A percentile compares a stretch with the other conserved stretches of the same genome.
Evolutionary conservation across 176 grass and related monocot species (phyloP).

Genomic region (Musa schizocarpa): DNA sequence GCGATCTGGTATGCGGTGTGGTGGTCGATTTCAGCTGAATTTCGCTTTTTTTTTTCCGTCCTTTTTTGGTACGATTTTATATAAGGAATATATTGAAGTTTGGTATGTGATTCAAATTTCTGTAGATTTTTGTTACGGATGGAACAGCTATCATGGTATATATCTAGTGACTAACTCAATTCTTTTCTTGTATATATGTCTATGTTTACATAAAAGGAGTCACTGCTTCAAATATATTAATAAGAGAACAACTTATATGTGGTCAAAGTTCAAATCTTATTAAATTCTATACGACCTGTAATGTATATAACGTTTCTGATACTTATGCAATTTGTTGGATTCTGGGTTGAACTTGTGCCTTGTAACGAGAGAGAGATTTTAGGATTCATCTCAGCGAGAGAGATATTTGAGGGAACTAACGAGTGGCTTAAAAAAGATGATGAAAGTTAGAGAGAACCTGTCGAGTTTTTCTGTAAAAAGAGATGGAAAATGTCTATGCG

Average conservation of each 20-base stretch:
- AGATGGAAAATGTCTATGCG: background rate
- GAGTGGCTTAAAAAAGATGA: background rate
- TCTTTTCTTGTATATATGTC: background rate
- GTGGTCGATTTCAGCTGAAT: background rate
- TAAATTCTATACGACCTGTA: too few species aligned
- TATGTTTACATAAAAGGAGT: too few species aligned
- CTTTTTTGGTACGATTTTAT: background rate
- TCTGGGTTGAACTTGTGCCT: background rate
- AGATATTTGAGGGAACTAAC: background rate
- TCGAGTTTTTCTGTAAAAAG: background rate
- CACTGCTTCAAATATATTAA: too few species aligned
- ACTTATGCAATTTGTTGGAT: background rate
- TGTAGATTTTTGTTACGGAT: background rate
- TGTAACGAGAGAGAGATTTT: background rate
- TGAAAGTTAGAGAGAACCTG: background rate
- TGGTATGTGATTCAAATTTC: background rate
- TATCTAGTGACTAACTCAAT: background rate
- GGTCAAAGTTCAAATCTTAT: too few species aligned
- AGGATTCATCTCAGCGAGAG: background rate
- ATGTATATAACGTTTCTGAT: background rate
- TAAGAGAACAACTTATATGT: too few species aligned
- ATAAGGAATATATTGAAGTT: background rate
- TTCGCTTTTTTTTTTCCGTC: background rate
- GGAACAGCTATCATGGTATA: background rate
- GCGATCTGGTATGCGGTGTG: conserved; percentile 49